A percentile compares a stretch with the other conserved stretches of the same genome.
phyloP scores from a whole-genome alignment of 768 basidiomycete species.

The Zangia roseola region DNA sequence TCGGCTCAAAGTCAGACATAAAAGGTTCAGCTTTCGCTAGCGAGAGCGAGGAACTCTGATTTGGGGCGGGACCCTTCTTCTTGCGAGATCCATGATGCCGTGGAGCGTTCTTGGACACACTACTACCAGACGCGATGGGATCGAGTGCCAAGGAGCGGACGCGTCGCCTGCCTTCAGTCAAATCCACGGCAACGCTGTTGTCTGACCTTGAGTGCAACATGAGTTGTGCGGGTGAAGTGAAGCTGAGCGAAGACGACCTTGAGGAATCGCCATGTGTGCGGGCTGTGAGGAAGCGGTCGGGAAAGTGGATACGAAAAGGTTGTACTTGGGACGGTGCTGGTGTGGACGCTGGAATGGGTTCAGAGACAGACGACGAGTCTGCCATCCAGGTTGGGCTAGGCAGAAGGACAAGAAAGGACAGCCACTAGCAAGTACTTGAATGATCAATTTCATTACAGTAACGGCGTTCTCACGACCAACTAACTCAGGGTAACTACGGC shows the following conservation, averaged over 20 bases:
- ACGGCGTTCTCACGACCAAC: slow-evolving; percentile 17
- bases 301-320: slow-evolving; percentile 35
- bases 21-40: slow-evolving; percentile 27
- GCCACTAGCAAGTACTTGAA: not conserved
- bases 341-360: slow-evolving; percentile 15
- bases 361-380: slow-evolving; percentile 24
- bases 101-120: slow-evolving; percentile 13
- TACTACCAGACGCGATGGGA: slow-evolving; percentile 12
- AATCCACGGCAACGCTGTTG: slow-evolving; percentile 5
- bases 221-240: slow-evolving; percentile 16
- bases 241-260: slow-evolving; percentile 31
- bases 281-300: slow-evolving; percentile 29
- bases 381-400: slow-evolving; percentile 24
- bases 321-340: slow-evolving; percentile 12
- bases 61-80: slow-evolving; percentile 17
- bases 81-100: slow-evolving; percentile 19
- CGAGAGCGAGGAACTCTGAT: slow-evolving; percentile 14
- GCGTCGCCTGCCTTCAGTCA: slow-evolving; percentile 18
- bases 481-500: slow-evolving; percentile 3
- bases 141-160: slow-evolving; percentile 22
- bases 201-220: slow-evolving; percentile 15
- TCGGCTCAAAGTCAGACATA: slow-evolving; percentile 37
- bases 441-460: not conserved
- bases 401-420: not conserved
- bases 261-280: slow-evolving; percentile 28